These are phyloP conservation scores for Trypanosomatidae sp. DNA, from an alignment of 208 protist species.

Conservation along the genomic window DNA sequence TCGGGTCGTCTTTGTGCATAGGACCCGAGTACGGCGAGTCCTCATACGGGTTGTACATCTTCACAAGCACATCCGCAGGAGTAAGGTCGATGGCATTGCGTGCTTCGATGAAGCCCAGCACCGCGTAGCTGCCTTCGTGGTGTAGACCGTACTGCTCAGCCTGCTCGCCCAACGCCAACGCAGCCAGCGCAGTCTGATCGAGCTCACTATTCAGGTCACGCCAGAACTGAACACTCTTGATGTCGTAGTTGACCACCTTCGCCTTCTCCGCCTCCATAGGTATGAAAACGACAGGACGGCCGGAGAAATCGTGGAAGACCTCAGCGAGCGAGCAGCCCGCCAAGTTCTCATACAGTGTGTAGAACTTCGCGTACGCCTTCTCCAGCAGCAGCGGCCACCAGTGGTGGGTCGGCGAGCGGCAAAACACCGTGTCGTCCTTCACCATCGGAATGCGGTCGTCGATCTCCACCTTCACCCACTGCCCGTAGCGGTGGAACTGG, in stretches of 20 bases:
- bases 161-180: constrained; percentile 39
- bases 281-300: constrained; percentile 49
- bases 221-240: constrained; percentile 69
- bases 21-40: constrained; percentile 58
- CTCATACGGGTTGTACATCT: constrained; percentile 76
- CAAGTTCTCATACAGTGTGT: constrained; percentile 69
- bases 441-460: constrained; percentile 62
- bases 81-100: constrained; percentile 37
- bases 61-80: constrained; percentile 60
- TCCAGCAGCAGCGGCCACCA: constrained; percentile 77
- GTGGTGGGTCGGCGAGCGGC: constrained; percentile 62
- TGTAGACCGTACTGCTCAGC: constrained; percentile 48
- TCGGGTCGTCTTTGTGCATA: constrained; percentile 55
- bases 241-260: constrained; percentile 41
- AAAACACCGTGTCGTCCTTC: constrained; percentile 60
- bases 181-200: constrained; percentile 43
- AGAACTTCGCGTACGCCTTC: constrained; percentile 86
- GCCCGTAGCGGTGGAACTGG: constrained; percentile 11
- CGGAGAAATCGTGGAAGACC: constrained; percentile 64
- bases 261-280: constrained; percentile 45
- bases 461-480: constrained; percentile 48
- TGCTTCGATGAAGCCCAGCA: constrained; percentile 53
- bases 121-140: constrained; percentile 57
- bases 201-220: constrained; percentile 39
- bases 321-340: constrained; percentile 47